Evolutionary conservation across 2,329 filamentous ascomycete species (phyloP), one percentile per base, ranked within the genome.

Genomic region (Trichocomaceae sp.): DNA sequence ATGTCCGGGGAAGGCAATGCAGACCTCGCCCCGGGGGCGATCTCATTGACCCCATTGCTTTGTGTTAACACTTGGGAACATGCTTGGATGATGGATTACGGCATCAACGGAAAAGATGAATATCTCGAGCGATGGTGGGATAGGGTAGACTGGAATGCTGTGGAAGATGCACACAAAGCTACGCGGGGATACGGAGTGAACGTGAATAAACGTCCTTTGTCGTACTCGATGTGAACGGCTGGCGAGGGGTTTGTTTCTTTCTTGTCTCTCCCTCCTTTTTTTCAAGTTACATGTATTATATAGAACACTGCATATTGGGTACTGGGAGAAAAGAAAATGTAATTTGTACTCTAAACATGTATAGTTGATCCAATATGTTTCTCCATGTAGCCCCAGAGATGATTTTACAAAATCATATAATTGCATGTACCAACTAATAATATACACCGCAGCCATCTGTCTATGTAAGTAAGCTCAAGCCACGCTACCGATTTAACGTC

Each of bases 1-100:
- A n/a, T 19, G 5, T 44, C 49, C 45, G 48, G 49, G 9, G 54
- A 45, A 35, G 44, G 19, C 67, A 69, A 59, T 61, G 67, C 58
- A 69, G 66, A 57, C 53, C 59, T 72, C 48, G 72, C 72, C 3
- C 72, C 69, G 31, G 71, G 72, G 5, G 73, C 70, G 12, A 57
- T 69, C n/a, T 68, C 86, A 48, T 72, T 91, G 33, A 78, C 83
- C 55, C 91, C 92, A 12, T 78, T 97, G 58, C 76, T 99, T 63
- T 96, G 92, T 69, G 81, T 97, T 57, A 97, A 90, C 75, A 96
- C 90, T 5, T 99, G 93, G 93, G 86, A 97, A 77, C 93, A 97
- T 73, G 85, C 87, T 8, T 99, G 88, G 83, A 75, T 97, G 69
- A 81, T 82, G 54, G 90, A 97, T 70, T 96, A 88, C 72, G 86